phyloP scores from a whole-genome alignment of 2,329 filamentous ascomycete genomes.

The Penicillium olsonii region DNA sequence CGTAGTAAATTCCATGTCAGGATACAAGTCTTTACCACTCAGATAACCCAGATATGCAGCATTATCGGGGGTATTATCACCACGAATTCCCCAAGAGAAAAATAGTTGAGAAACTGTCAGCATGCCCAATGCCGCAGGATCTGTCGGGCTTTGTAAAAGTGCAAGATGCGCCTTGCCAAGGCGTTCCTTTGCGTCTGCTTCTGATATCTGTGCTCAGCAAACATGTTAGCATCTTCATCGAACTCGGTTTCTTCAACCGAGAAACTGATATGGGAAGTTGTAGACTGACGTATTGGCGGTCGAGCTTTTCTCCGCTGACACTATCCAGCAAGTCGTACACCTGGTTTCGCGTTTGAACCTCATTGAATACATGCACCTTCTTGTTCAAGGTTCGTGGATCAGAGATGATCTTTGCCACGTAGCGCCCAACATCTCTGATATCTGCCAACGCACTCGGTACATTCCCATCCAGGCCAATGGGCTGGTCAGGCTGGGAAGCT shows the following conservation, averaged over 20 bases:
- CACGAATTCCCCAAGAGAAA: conserved; percentile 31
- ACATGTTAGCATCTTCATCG: no score
- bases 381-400: conserved; percentile 54
- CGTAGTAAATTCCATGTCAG: conserved; percentile 35
- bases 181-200: no score
- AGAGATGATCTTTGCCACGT: conserved; percentile 49
- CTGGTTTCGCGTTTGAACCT: conserved; percentile 44
- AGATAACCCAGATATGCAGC: conserved; percentile 55
- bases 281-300: conserved; percentile 26
- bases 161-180: no score
- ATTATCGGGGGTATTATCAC: conserved; percentile 51
- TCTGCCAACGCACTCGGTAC: conserved; percentile 44
- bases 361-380: conserved; percentile 39
- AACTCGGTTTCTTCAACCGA: no score
- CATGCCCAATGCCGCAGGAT: no score
- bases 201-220: no score
- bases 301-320: conserved; percentile 46
- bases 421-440: conserved; percentile 50
- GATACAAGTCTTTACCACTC: conserved; percentile 51
- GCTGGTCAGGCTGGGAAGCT: neutral
- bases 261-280: no score
- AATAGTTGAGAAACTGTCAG: no score
- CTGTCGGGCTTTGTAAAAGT: no score
- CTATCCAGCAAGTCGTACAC: conserved; percentile 44
- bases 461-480: conserved; percentile 44